Evolutionary conservation across 495 filamentous ascomycete species (phyloP), one percentile per base, ranked within the genome.

Genomic region (Parmelia sp.): DNA sequence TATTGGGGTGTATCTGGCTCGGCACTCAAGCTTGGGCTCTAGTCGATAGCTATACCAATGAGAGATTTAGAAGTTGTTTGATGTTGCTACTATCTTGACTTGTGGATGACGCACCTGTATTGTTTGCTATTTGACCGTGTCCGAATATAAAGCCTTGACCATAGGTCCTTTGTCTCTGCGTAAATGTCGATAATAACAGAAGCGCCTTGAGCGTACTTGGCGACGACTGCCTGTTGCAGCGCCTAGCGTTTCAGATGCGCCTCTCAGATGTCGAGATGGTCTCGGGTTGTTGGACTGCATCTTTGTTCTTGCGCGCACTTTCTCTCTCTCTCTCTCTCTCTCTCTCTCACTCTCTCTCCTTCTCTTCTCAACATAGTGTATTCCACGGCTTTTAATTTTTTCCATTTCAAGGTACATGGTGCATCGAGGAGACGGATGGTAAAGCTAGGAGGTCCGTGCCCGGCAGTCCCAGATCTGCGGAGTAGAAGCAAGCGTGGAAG

Each of bases 11-110:
- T 45, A 42, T 19, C n/a, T 57, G 51, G 61, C 39, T 56, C 49
- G 12, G 4, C 49, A 33, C 31, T 53, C 17, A 27, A 14, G 49
- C 27, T 53, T 10, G 27, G 12, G 27, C 49, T 33, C 27, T 19
- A 7, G 12, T 33, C 27, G 33, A 25, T 63, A 63, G 25, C 56
- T 42, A 57, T 51, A 40, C 45, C 27, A 57, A 63, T 55, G 61
- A 55, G 57, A n/a, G 61, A 57, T 31, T 14, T n/a, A n/a, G 29
- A 37, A 4, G 27, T 37, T 57, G 37, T 25, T 29, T 27, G 47
- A 27, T 6, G 11, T 27, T 29, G 17, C 1, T 27, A 25, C 10
- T 17, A 4, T 51, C 12, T n/a, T n/a, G n/a, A n/a, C n/a, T n/a
- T n/a, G 4, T 23, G 7, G 12, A 51, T 51, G 23, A 29, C 10